phyloP scores from a whole-genome alignment of 768 basidiomycete species.

The Termitomyces sp. region DNA sequence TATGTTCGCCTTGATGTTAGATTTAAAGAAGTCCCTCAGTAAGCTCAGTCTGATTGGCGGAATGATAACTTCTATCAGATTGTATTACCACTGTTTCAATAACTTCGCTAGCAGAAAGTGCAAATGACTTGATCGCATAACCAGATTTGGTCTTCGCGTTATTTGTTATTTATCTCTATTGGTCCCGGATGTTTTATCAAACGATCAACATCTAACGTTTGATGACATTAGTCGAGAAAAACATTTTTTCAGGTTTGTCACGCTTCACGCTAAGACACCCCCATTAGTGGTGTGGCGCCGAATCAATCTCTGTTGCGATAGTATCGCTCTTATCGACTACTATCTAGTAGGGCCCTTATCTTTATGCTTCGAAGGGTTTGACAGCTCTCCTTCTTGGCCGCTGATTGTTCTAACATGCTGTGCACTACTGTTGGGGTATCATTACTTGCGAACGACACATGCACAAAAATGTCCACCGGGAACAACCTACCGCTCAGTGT shows the following conservation, averaged over 20 bases:
- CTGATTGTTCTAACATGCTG: background rate
- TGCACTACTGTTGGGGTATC: background rate
- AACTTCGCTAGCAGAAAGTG: background rate
- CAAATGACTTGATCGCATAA: background rate
- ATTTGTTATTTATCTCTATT: background rate
- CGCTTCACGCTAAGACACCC: background rate
- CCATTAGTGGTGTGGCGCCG: background rate
- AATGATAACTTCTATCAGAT: background rate
- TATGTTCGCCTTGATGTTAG: conserved; percentile 55
- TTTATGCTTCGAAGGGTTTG: background rate
- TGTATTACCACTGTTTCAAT: background rate
- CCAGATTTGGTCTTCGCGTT: background rate
- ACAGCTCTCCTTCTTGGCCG: background rate
- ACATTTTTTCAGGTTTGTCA: background rate
- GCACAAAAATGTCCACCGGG: background rate
- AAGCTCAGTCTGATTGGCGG: background rate
- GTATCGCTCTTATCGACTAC: background rate
- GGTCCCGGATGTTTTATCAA: background rate
- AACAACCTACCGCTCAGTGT: background rate
- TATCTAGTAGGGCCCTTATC: background rate
- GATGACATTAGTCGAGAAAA: background rate
- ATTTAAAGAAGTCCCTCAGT: conserved; percentile 18
- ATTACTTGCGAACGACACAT: background rate
- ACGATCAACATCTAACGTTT: no score
- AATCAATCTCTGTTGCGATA: background rate